phyloP scores from a whole-genome alignment of 169 alveolate genomes.

The Eimeria tenella region DNA sequence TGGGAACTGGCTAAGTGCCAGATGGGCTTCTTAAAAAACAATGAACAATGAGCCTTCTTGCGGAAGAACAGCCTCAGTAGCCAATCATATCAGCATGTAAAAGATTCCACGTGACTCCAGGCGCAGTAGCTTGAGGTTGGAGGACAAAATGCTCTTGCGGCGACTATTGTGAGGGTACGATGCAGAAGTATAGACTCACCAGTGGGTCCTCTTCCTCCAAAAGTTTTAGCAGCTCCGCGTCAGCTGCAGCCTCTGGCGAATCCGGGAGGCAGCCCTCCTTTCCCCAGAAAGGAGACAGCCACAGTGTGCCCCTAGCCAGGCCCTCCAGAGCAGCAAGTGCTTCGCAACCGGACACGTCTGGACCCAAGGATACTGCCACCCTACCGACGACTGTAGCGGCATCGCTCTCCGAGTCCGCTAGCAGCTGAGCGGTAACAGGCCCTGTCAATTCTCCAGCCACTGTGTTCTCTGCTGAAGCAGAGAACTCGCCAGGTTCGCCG shows the following conservation, averaged over 20 bases:
- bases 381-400: slow-evolving; percentile 17
- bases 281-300: slow-evolving; percentile 70
- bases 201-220: slow-evolving; percentile 54
- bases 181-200: background rate
- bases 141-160: no score
- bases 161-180: no score
- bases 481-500: background rate
- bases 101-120: no score
- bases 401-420: background rate
- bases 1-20: no score
- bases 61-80: no score
- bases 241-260: slow-evolving; percentile 43
- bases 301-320: slow-evolving; percentile 52
- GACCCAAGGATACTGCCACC: background rate
- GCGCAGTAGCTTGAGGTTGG: no score
- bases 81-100: no score
- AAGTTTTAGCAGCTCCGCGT: slow-evolving; percentile 54
- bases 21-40: no score
- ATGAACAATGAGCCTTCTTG: no score
- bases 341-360: slow-evolving; percentile 37
- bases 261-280: slow-evolving; percentile 54
- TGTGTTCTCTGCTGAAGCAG: background rate
- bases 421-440: no score
- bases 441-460: background rate
- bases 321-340: slow-evolving; percentile 61